These are phyloP conservation scores for Brassica balearica DNA, from an alignment of 441 rosid genomes.

Conservation along the genomic window DNA sequence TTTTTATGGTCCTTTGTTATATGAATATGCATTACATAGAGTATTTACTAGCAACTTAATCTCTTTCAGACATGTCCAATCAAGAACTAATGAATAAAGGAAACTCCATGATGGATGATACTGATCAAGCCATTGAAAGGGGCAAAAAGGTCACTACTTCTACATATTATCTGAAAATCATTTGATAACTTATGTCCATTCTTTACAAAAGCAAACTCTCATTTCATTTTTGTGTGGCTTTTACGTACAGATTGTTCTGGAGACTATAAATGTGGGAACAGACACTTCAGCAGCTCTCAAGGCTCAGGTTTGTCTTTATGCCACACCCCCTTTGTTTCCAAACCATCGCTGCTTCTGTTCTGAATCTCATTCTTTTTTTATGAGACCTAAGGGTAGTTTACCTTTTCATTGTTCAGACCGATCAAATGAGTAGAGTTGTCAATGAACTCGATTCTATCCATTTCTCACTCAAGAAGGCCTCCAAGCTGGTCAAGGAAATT, in stretches of 20 bases:
- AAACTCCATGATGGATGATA: conserved; percentile 90
- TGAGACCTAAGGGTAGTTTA: conserved; percentile 35
- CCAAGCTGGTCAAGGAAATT: conserved; percentile 91
- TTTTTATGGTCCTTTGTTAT: background rate
- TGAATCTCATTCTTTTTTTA: conserved; percentile 18
- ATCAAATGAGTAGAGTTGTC: conserved; percentile 96
- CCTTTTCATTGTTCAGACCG: conserved; percentile 64
- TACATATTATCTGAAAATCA: background rate
- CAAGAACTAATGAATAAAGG: conserved; percentile 83
- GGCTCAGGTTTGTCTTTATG: conserved; percentile 77
- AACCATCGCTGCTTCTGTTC: conserved; percentile 11
- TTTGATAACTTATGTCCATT: conserved; percentile 6
- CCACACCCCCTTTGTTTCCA: conserved; percentile 33
- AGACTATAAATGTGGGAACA: conserved; percentile 90
- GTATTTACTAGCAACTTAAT: conserved; percentile 24
- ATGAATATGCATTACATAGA: background rate
- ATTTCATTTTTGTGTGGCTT: conserved; percentile 33
- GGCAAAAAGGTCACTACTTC: conserved; percentile 69
- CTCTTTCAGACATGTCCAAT: conserved; percentile 84
- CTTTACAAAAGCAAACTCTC: background rate
- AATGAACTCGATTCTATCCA: conserved; percentile 96
- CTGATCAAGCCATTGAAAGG: conserved; percentile 95
- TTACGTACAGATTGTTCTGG: conserved; percentile 79
- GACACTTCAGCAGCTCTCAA: conserved; percentile 94
- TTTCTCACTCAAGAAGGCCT: conserved; percentile 94